These are phyloP conservation scores for Talaromyces sp. DNA, from an alignment of 2,329 filamentous ascomycete species.

Conservation along the genomic window DNA sequence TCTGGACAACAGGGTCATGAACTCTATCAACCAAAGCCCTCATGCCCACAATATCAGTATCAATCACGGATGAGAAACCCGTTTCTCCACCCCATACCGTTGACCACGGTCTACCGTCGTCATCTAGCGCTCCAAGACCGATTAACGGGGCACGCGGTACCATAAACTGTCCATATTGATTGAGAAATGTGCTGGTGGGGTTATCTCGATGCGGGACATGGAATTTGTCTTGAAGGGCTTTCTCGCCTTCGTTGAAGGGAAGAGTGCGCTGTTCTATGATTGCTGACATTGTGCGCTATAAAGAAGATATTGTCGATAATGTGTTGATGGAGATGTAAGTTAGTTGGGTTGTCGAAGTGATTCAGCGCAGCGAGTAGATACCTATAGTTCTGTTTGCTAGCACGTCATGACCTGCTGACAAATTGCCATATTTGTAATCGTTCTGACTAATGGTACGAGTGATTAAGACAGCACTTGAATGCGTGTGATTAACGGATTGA, in stretches of 20 bases:
- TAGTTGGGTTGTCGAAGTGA: no score
- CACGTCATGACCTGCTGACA: conserved; percentile 6
- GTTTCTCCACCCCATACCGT: conserved; percentile 73
- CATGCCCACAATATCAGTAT: conserved; percentile 63
- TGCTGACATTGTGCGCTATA: conserved; percentile 24
- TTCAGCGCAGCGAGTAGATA: no score
- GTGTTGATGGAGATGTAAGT: neutral
- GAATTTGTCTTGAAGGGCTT: conserved; percentile 62
- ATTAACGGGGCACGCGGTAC: conserved; percentile 55
- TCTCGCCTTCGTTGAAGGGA: conserved; percentile 65
- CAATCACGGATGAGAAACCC: conserved; percentile 65
- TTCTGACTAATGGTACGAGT: neutral
- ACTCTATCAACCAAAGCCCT: conserved; percentile 59
- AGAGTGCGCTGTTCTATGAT: conserved; percentile 24
- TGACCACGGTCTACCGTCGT: conserved; percentile 67
- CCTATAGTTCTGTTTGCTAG: neutral
- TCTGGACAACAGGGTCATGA: conserved; percentile 68
- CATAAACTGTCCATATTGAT: conserved; percentile 12
- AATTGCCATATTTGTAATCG: neutral
- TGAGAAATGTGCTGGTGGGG: conserved; percentile 53
- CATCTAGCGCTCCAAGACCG: conserved; percentile 71
- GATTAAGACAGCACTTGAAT: no score
- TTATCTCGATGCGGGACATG: conserved; percentile 60
- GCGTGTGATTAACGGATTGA: no score
- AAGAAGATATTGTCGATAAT: no score